Conservation (phyloP, 805 yeast genomes). For the Kazachstania psychrophila region DNA sequence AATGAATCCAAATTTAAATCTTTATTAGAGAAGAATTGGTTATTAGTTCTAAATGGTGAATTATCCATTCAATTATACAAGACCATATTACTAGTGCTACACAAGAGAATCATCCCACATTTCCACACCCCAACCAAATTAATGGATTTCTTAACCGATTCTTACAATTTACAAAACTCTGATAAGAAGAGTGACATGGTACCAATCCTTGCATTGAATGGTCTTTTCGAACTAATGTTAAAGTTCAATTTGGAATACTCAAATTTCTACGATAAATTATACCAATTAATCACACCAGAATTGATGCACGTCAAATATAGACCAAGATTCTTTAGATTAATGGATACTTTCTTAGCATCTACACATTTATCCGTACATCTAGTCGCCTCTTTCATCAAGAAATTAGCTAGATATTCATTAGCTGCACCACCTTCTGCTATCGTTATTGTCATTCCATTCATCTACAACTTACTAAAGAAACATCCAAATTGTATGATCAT, state of each 20-base stretch:
- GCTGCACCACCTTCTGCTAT: constrained; percentile 83
- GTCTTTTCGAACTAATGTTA: constrained; percentile 78
- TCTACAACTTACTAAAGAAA: constrained; percentile 77
- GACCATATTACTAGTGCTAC: constrained; percentile 57
- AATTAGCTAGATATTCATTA: constrained; percentile 63
- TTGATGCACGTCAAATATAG: constrained; percentile 71
- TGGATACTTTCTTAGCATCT: constrained; percentile 77
- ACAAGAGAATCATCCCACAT: constrained; percentile 75
- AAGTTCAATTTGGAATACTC: constrained; percentile 84
- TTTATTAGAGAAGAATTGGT: constrained; percentile 63
- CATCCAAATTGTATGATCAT: constrained; percentile 92
- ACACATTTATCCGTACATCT: constrained; percentile 77
- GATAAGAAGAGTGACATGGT: constrained; percentile 41
- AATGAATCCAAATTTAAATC: constrained; percentile 43
- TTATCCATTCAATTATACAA: constrained; percentile 52
- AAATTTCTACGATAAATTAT: constrained; percentile 73
- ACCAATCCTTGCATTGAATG: constrained; percentile 75
- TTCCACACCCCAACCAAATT: constrained; percentile 69
- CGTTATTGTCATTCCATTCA: constrained; percentile 80
- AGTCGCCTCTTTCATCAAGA: constrained; percentile 84
- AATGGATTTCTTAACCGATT: constrained; percentile 90
- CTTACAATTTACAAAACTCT: constrained; percentile 42
- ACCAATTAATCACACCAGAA: constrained; percentile 66
- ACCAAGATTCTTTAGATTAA: constrained; percentile 77
- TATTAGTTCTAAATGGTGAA: constrained; percentile 44